Base-by-base conservation (phyloP, 257 asterid species). In the Scutellaria minor region DNA sequence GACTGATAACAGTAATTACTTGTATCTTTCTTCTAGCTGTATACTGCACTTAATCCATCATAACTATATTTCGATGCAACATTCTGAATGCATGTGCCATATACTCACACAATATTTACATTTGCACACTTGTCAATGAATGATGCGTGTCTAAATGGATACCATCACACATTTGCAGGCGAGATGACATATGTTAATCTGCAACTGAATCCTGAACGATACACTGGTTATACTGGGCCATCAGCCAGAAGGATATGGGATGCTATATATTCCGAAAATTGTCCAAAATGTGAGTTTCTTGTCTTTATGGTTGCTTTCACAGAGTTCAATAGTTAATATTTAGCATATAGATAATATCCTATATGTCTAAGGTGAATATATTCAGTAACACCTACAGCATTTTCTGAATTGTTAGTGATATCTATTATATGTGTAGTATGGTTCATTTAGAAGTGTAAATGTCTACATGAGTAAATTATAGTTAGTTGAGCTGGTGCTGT, bases 211-310 rank as follows among this genome's bases (percentile, higher is more conserved):
- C 98, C 98, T 9, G 97, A 93, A 82, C 86, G 98, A 24, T 93
- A 89, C 73, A 93, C 98, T 1, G 98, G 98, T 62, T 93, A 93
- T 73, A 88, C 89, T 39, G 98, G 98, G 63, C 89, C 93, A 77
- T 87, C 98, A 8, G 98, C 98, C 50, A 80, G 95, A 66, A 89
- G 98, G 82, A 93, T 93, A 77, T 93, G 98, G 98, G 96, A 90
- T 77, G 97, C 97, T 42, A 48, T 89, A 20, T 93, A 93, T 78
- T 88, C 98, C 6, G 98, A 90, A 83, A 93, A 93, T 50, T 90
- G 98, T 72, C 98, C 90, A 63, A 88, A 90, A 86, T 88, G 98
- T 89, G 68, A 83, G 98, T 82, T 59, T 54, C 70, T 68, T 52
- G 18, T 68, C 37, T 31, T 31, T 4, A 31, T 46, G 51, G 31